Evolutionary conservation across 1,139 yeast species (phyloP), one percentile per base, ranked within the genome.

Genomic region (Candida mesenterica): DNA sequence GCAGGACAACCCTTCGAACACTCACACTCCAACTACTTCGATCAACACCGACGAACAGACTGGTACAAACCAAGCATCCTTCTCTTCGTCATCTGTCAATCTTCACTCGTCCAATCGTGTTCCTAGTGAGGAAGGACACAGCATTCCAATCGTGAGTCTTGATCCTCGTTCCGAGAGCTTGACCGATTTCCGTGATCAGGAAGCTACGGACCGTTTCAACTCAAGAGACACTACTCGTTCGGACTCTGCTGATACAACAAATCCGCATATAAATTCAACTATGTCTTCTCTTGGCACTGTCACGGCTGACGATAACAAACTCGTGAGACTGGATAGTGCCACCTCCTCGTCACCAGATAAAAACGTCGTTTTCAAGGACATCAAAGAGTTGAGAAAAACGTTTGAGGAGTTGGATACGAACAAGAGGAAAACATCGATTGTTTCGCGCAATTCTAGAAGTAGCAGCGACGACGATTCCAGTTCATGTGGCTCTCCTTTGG

Each of bases 1-100:
- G 5, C 59, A 62, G 3, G 59, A 55, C 32, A 53, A 52, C 31
- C 57, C 56, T 30, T 45, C 62, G 30, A 56, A 52, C 38, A 49
- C 65, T 1, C 64, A 61, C 30, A 65, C 72, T 4, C 71, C 72
- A 1, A 63, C 62, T 24, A 64, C 71, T 2, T 62, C 68, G 2
- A 61, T 65, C 15, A 55, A 54, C 31, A 45, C 49, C 7, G 54
- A 48, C 5, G 55, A 50, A 14, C 32, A 30, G 12, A 34, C 33
- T 12, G 24, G 18, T 19, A 9, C 22, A 6, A 19, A 6, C 10
- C 15, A 15, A 12, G 16, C 8, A 19, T 6, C 22, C 6, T 19
- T 19, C 22, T 19, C 22, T 6, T 19, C 22, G 22, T 19, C 22
- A 19, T 19, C 22, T 19, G 22, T 19, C 9, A 19, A 9, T 19